These are phyloP conservation scores for Penicillium ucsense DNA, from an alignment of 495 filamentous ascomycete genomes.

Conservation along the genomic window DNA sequence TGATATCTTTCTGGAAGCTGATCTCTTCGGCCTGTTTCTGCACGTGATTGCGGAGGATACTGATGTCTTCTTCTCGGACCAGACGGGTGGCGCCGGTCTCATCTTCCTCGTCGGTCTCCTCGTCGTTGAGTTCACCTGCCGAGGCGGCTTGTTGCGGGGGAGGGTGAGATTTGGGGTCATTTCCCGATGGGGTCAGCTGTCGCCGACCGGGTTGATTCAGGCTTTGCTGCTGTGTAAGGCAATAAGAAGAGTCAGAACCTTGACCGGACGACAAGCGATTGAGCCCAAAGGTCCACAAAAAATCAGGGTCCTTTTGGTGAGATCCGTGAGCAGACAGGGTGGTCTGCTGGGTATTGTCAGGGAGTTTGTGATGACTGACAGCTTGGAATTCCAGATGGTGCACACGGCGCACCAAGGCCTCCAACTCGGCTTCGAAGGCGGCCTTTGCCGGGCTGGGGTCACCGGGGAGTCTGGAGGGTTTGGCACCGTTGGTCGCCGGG, in stretches of 20 bases:
- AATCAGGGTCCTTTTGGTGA: slow-evolving; percentile 28
- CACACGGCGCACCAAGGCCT: slow-evolving; percentile 55
- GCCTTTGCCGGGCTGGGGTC: slow-evolving; percentile 51
- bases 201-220: slow-evolving; percentile 20
- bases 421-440: slow-evolving; percentile 60
- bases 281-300: slow-evolving; percentile 32
- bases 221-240: slow-evolving; percentile 31
- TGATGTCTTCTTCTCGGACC: slow-evolving; percentile 61
- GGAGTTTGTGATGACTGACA: slow-evolving; percentile 47
- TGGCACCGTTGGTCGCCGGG: slow-evolving; percentile 28
- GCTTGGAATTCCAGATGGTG: slow-evolving; percentile 60
- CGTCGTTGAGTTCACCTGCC: slow-evolving; percentile 26
- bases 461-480: slow-evolving; percentile 54
- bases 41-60: slow-evolving; percentile 62
- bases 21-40: slow-evolving; percentile 72
- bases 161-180: slow-evolving; percentile 10
- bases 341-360: slow-evolving; percentile 52
- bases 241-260: slow-evolving; percentile 34
- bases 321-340: slow-evolving; percentile 44
- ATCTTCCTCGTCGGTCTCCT: slow-evolving; percentile 35
- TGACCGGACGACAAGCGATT: slow-evolving; percentile 29
- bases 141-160: slow-evolving; percentile 16
- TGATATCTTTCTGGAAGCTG: slow-evolving; percentile 60
- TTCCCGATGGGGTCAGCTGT: slow-evolving; percentile 15
- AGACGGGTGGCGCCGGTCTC: slow-evolving; percentile 29